Evolutionary conservation across 257 asterid species (phyloP), one percentile per base, ranked within the genome.

Genomic region (Scutellaria baicalensis): DNA sequence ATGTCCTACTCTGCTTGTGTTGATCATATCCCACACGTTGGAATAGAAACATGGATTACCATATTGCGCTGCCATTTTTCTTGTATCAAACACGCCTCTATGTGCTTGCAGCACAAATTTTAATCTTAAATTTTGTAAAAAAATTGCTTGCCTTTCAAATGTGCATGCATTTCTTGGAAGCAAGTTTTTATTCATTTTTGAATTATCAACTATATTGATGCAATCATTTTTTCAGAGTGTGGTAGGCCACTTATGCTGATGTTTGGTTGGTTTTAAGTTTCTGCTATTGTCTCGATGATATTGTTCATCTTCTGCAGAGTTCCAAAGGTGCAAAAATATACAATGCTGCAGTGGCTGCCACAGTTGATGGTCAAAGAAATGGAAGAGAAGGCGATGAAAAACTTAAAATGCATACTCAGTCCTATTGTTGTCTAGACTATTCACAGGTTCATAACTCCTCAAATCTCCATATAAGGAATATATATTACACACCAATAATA

Each of bases 311-410:
- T 42, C 67, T 73, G 58, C 86, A 92, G 96, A 83, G 88, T 20
- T 86, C 96, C 56, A 89, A 92, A 84, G 93, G 94, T 79, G 96
- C 96, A 42, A 92, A 92, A 78, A 72, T 89, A 59, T 83, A 86
- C 77, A 88, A 78, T 82, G 89, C 95, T 59, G 98, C 96, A 16
- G 87, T 82, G 44, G 89, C 95, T 80, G 90, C 88, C 33, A 76
- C 85, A 8, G 86, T 33, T 38, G 96, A 92, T 75, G 79, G 83
- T 56, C 88, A 75, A 77, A 83, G 66, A 42, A 48, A 54, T 66
- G 95, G 98, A 64, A 86, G 85, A 77, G 96, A 86, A 58, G 95
- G 95, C 72, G 96, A 92, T 54, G 98, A 92, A 12, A 92, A 92
- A 78, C 78, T 77, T 64, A 92, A 92, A 81, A 40, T 89, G 89